Conservation (phyloP, 2,329 filamentous ascomycete genomes). For the Colletotrichum truncatum region DNA sequence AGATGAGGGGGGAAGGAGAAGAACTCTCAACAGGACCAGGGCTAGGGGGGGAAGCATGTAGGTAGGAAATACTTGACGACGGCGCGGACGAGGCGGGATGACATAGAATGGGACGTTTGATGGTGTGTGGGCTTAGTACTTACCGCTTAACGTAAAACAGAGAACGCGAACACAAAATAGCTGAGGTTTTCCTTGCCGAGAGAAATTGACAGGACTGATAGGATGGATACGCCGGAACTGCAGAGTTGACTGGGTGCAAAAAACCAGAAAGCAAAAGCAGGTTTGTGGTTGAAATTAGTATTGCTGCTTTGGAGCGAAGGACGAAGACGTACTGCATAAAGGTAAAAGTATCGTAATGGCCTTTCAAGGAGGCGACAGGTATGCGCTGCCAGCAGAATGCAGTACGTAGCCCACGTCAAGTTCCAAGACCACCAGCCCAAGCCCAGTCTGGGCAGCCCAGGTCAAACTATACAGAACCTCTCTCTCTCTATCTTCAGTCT, state of each 20-base stretch:
- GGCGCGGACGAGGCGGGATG: constrained; percentile 24
- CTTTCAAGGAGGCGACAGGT: background rate
- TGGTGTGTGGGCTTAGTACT: constrained; percentile 3
- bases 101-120: constrained; percentile 7
- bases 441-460: constrained; percentile 3
- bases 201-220: too few species aligned
- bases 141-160: background rate
- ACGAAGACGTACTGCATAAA: background rate
- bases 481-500: too few species aligned
- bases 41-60: background rate
- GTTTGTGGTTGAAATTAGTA: background rate
- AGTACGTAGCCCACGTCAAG: constrained; percentile 10
- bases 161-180: background rate
- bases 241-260: background rate
- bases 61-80: constrained; percentile 21
- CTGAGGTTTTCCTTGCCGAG: too few species aligned
- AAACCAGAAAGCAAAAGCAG: constrained; percentile 3
- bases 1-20: background rate
- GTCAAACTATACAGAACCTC: too few species aligned
- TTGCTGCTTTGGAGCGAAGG: background rate
- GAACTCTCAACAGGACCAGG: too few species aligned
- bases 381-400: constrained; percentile 5
- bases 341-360: background rate
- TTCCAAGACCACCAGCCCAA: constrained; percentile 11
- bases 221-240: background rate